Percentiles rank a stretch among this genome's conserved stretches.
Conservation (phyloP, 2,329 filamentous ascomycete species). For the Ophiocordyceps australis region DNA sequence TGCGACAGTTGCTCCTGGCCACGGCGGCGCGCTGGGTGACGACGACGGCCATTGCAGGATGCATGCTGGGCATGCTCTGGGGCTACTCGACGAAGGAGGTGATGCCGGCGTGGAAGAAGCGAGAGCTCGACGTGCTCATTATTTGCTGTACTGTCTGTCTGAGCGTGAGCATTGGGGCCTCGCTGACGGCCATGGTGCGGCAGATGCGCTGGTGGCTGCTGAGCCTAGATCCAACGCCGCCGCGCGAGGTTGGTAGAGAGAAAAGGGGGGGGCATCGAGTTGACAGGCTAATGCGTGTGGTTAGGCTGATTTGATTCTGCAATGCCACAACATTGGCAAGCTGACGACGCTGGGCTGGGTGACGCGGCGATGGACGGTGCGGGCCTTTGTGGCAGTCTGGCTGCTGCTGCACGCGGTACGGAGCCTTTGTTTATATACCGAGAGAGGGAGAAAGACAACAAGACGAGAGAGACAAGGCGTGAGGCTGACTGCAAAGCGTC, state of each 20-base stretch:
- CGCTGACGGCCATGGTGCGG: slow-evolving; percentile 21
- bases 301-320: slow-evolving; percentile 7
- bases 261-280: neutral
- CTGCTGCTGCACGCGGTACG: slow-evolving; percentile 8
- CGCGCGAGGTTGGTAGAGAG: slow-evolving; percentile 16
- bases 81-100: slow-evolving; percentile 10
- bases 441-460: too few species aligned
- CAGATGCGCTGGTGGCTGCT: slow-evolving; percentile 28
- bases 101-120: slow-evolving; percentile 15
- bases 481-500: neutral
- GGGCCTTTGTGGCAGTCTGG: slow-evolving; percentile 6
- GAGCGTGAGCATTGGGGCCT: slow-evolving; percentile 21
- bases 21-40: slow-evolving; percentile 10
- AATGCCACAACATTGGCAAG: slow-evolving; percentile 8
- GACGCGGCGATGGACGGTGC: slow-evolving; percentile 4
- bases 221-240: slow-evolving; percentile 14
- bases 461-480: too few species aligned
- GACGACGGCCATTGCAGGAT: slow-evolving; percentile 9
- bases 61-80: slow-evolving; percentile 11
- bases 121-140: slow-evolving; percentile 22
- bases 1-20: slow-evolving; percentile 4
- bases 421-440: too few species aligned
- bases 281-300: neutral
- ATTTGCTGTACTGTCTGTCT: slow-evolving; percentile 22
- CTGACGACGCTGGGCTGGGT: slow-evolving; percentile 6